Evolutionary conservation across 2,329 filamentous ascomycete genomes (phyloP), one percentile per base, ranked within the genome.

Genomic region (Harringtonia lauricola): DNA sequence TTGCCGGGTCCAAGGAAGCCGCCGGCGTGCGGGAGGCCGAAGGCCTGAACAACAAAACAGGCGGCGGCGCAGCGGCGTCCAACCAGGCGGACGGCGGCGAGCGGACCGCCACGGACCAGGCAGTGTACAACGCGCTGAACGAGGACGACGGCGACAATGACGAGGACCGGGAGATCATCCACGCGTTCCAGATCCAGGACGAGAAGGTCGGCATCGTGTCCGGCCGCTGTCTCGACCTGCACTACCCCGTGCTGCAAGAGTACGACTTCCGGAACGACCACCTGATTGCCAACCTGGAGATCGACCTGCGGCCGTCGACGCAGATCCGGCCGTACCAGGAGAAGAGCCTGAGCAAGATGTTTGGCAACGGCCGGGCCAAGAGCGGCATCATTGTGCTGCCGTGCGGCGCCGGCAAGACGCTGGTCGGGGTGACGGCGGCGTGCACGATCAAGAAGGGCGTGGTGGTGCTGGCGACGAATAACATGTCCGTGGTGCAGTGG

Each of bases 401-500:
- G 17, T 98, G 92, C 60, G 92, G 92, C 53, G 92, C 92, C 17
- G 92, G 92, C 47, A 98, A 98, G 68, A 98, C 92, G 2, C 67
- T 98, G 34, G 92, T 98, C 15, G 92, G 92, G n/a, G 95, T 98
- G 53, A 96, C 92, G 18, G 92, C 92, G 35, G 92, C 89, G 18
- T 96, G 92, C 64, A 96, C 92, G 4, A 90, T 98, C 63, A 94
- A 94, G 62, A 98, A 96, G 66, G 89, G 89, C 12, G 81, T 89
- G 19, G 90, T 98, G 45, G 87, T 98, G 8, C 78, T 98, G 18
- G 95, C 88, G 65, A 98, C 92, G 2, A 95, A 87, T 58, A 90
- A 87, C 43, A 98, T 98, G 90, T 95, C 88, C 8, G 92, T 94
- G 7, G 83, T 94, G 18, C 92, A 98, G 61, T 98, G 92, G 92